Evolutionary conservation across 352 stramenopile species (phyloP).

Genomic region (Phytophthora idaei): DNA sequence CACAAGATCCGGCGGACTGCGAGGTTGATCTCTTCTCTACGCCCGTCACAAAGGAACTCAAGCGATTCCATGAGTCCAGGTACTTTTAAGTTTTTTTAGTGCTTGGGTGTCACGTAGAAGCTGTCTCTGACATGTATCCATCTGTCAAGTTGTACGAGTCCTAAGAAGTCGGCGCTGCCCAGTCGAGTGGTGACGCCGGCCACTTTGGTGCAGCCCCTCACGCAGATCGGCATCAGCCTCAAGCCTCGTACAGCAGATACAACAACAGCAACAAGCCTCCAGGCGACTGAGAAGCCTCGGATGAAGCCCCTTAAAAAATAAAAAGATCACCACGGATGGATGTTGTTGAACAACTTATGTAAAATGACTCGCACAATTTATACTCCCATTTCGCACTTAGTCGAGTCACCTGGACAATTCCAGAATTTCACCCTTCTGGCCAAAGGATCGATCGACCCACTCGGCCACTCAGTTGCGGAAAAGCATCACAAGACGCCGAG

Average conservation of each 20-base stretch:
- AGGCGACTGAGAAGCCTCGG: constrained; percentile 3
- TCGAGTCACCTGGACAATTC: constrained; percentile 17
- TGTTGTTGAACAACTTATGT: background rate
- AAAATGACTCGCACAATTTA: background rate
- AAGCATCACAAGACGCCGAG: constrained; percentile 16
- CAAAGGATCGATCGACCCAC: constrained; percentile 14
- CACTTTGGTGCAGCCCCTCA: constrained; percentile 61
- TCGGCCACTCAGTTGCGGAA: constrained; percentile 16
- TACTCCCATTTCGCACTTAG: constrained; percentile 13
- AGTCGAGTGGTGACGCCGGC: constrained; percentile 51
- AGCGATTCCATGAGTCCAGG: constrained; percentile 64
- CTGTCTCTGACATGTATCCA: constrained; percentile 18
- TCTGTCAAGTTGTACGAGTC: constrained; percentile 12
- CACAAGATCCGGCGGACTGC: constrained; percentile 46
- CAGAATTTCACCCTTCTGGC: constrained; percentile 29
- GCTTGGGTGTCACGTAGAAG: constrained; percentile 13
- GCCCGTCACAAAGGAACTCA: constrained; percentile 53
- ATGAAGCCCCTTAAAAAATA: constrained; percentile 10
- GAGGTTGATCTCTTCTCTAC: constrained; percentile 40
- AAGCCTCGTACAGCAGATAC: constrained; percentile 4
- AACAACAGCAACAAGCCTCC: background rate
- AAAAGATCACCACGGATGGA: background rate
- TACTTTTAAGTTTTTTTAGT: constrained; percentile 9
- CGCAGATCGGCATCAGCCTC: constrained; percentile 57
- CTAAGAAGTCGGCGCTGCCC: constrained; percentile 13